Percentiles rank a stretch among this genome's conserved stretches.
phyloP scores from a whole-genome alignment of 768 basidiomycete species.

The Crepidotus variabilis region DNA sequence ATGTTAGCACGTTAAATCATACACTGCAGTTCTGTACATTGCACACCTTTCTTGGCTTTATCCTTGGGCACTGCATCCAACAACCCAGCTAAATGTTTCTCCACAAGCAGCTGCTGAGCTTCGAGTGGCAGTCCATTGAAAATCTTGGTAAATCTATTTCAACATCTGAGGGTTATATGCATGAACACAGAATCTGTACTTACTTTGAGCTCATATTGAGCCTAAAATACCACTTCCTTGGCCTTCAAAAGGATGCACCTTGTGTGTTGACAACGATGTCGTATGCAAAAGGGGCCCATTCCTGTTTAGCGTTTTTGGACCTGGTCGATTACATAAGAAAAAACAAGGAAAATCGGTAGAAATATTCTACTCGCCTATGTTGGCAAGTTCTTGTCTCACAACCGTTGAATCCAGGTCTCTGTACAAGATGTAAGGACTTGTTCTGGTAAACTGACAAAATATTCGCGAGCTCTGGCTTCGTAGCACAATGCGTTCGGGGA shows the following conservation, averaged over 20 bases:
- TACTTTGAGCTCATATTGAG: conserved; percentile 5
- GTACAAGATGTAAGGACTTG: not conserved
- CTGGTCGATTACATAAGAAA: not conserved
- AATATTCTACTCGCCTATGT: not conserved
- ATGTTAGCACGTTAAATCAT: not conserved
- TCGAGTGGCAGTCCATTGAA: conserved; percentile 53
- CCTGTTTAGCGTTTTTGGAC: not conserved
- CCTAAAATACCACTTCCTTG: no score
- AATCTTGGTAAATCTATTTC: conserved; percentile 38
- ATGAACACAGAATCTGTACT: not conserved
- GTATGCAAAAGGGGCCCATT: not conserved
- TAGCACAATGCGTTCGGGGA: not conserved
- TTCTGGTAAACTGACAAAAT: not conserved
- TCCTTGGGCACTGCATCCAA: conserved; percentile 39
- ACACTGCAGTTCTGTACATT: not conserved
- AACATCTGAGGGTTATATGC: not conserved
- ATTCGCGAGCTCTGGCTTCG: not conserved
- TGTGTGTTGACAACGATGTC: not conserved
- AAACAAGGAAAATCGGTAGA: not conserved
- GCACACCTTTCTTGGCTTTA: conserved; percentile 31
- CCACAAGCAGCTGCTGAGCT: conserved; percentile 44
- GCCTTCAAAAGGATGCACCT: no score
- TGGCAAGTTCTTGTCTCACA: no score
- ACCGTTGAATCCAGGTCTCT: no score
- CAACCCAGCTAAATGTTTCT: conserved; percentile 45